Evolutionary conservation across 2,329 filamentous ascomycete species (phyloP), one percentile per base, ranked within the genome.

Genomic region (Septoria petroselini): DNA sequence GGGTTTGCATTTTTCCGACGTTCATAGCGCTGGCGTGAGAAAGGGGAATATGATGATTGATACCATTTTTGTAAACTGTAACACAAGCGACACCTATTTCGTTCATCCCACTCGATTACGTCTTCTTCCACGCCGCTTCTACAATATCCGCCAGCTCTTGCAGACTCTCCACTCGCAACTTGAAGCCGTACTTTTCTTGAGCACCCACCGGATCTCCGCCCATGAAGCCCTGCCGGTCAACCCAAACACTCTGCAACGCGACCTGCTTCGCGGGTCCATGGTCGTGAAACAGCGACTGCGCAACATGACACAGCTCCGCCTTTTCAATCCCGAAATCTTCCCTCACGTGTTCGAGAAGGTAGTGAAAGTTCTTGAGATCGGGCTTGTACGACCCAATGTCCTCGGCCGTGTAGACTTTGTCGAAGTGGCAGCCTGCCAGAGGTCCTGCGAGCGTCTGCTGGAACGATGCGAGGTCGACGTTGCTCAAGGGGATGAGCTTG

Each of bases 341-440:
- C 60, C 76, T 68, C 14, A 79, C 76, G 27, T 76, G 71, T 11
- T 67, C 64, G 11, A 88, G 70, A 68, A 89, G 70, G 62, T 85
- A 84, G 48, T 78, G 72, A 57, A 90, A 90, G 60, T 88, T 88
- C 21, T 65, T 65, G 30, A 69, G 64, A 53, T 78, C 70, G 0
- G 86, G 86, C 71, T 90, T 90, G 66, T 89, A 90, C 5, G 73
- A 76, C 1, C 86, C 84, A 45, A 89, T 80, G 37, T 85, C 79
- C 67, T 89, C 73, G 1, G 86, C 86, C 2, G 84, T 88, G 66
- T 85, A 81, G 18, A 86, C 72, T 9, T 76, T 75, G 59, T 86
- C 83, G 60, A 88, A 84, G 9, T 71, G 58, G 18, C 79, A 73
- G 0, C 75, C 76, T 14, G 70, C 64, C 9, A 88, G 68, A 19